Conservation (phyloP, 2,329 filamentous ascomycete genomes). For the Graphiopsis chlorocephala region DNA sequence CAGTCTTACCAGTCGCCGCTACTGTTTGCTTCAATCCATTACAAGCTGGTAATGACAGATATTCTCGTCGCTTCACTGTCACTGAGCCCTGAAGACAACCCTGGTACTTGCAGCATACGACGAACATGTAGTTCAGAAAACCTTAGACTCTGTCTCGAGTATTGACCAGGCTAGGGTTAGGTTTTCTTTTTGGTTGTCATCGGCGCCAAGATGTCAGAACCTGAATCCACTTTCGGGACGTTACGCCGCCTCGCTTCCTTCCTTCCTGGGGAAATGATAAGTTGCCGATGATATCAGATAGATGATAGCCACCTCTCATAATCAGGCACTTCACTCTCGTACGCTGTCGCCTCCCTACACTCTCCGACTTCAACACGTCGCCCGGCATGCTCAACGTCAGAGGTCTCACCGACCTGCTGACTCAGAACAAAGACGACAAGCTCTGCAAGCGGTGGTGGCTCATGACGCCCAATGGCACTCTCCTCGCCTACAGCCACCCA, state of each 20-base stretch:
- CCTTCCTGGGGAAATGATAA: conserved; percentile 3
- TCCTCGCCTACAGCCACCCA: conserved; percentile 49
- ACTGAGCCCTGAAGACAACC: no score
- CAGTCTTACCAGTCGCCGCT: no score
- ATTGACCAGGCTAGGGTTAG: background rate
- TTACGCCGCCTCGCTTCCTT: conserved; percentile 3
- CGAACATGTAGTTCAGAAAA: no score
- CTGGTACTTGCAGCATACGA: no score
- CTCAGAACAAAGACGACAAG: conserved; percentile 42
- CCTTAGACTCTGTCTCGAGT: no score
- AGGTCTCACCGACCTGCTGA: conserved; percentile 43
- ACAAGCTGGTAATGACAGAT: no score
- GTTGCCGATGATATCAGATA: conserved; percentile 3
- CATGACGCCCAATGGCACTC: conserved; percentile 51
- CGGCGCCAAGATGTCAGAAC: background rate
- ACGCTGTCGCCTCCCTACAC: background rate
- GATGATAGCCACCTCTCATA: background rate
- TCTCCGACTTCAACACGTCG: background rate
- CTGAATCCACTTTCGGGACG: conserved; percentile 4
- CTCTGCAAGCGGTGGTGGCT: conserved; percentile 46
- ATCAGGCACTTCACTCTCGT: background rate
- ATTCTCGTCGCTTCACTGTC: no score
- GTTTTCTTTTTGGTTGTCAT: background rate
- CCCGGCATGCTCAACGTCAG: conserved; percentile 42
- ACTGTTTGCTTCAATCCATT: no score